A percentile compares a stretch with the other conserved stretches of the same genome.
Conservation (phyloP, 2,329 filamentous ascomycete genomes). For the Clonostachys byssicola region DNA sequence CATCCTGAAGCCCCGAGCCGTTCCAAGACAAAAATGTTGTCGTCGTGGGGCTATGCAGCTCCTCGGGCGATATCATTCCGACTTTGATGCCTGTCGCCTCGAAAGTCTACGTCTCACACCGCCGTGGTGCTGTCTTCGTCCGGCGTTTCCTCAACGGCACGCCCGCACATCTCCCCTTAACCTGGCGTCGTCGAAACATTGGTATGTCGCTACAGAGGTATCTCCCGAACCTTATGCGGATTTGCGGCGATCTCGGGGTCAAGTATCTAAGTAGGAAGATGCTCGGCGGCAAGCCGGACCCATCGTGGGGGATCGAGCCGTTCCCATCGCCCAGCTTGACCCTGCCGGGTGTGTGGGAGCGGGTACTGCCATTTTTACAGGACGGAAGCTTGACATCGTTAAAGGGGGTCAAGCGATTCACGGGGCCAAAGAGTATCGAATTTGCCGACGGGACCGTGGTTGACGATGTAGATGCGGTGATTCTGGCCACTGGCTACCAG, state of each 20-base stretch:
- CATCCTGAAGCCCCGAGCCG: slow-evolving; percentile 8
- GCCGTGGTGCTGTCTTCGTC: slow-evolving; percentile 1
- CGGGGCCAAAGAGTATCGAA: slow-evolving; percentile 14
- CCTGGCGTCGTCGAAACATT: slow-evolving; percentile 20
- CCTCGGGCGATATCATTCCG: slow-evolving; percentile 18
- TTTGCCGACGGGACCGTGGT: slow-evolving; percentile 18
- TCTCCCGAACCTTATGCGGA: slow-evolving; percentile 8
- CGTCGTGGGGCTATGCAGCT: slow-evolving; percentile 35
- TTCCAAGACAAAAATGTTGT: slow-evolving; percentile 36
- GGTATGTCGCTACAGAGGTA: slow-evolving; percentile 17
- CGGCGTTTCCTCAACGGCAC: slow-evolving; percentile 21
- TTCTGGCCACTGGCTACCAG: slow-evolving; percentile 27
- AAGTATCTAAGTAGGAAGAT: not conserved
- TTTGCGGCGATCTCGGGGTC: slow-evolving; percentile 12
- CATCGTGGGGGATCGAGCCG: slow-evolving; percentile 19
- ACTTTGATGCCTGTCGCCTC: slow-evolving; percentile 18
- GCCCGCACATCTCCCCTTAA: slow-evolving; percentile 25
- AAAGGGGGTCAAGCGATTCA: slow-evolving; percentile 15
- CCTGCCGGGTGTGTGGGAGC: slow-evolving; percentile 17
- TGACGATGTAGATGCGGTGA: slow-evolving; percentile 18
- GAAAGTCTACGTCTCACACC: not conserved
- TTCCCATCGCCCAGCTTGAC: slow-evolving; percentile 13
- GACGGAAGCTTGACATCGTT: slow-evolving; percentile 26
- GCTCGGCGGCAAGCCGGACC: slow-evolving; percentile 12
- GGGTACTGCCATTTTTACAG: slow-evolving; percentile 22